These are phyloP conservation scores for Phoma herbarum DNA, from an alignment of 2,329 filamentous ascomycete species.

Conservation along the genomic window DNA sequence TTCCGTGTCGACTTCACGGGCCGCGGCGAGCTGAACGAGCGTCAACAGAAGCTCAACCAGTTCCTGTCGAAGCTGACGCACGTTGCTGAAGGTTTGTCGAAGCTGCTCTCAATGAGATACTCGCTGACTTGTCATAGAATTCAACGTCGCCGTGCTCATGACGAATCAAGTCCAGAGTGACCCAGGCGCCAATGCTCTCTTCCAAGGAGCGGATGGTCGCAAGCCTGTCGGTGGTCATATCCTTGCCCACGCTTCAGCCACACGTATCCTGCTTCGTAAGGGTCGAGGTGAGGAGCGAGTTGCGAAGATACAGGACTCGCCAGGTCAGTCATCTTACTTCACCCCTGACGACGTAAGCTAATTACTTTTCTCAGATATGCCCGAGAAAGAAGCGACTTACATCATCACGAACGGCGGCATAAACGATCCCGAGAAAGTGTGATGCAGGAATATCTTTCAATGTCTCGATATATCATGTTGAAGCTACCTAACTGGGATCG, in stretches of 20 bases:
- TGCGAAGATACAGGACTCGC: slow-evolving; percentile 73
- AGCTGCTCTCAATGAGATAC: not conserved
- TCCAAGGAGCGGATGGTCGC: slow-evolving; percentile 72
- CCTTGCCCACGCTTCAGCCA: slow-evolving; percentile 73
- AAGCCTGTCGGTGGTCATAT: slow-evolving; percentile 74
- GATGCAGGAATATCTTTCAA: not conserved
- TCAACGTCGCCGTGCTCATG: slow-evolving; percentile 67
- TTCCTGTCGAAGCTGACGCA: slow-evolving; percentile 70
- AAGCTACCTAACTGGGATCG: not conserved
- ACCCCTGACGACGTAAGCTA: slow-evolving; percentile 18
- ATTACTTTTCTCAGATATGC: slow-evolving; percentile 63
- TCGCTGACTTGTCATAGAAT: slow-evolving; percentile 57
- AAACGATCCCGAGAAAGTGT: slow-evolving; percentile 71
- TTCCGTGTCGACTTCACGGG: slow-evolving; percentile 74
- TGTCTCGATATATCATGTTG: not conserved
- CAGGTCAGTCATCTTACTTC: slow-evolving; percentile 56
- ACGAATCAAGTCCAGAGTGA: slow-evolving; percentile 78
- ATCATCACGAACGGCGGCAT: slow-evolving; percentile 75
- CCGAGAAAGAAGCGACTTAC: slow-evolving; percentile 74
- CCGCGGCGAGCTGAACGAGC: slow-evolving; percentile 72
- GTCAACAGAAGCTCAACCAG: slow-evolving; percentile 73
- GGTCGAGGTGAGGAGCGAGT: slow-evolving; percentile 75
- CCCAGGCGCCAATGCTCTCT: slow-evolving; percentile 72
- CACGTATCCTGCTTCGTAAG: slow-evolving; percentile 71
- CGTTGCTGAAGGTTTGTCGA: slow-evolving; percentile 66